Evolutionary conservation across 805 yeast species (phyloP), one percentile per base, ranked within the genome.

Genomic region (Cyberlindnera samutprakarnensis): DNA sequence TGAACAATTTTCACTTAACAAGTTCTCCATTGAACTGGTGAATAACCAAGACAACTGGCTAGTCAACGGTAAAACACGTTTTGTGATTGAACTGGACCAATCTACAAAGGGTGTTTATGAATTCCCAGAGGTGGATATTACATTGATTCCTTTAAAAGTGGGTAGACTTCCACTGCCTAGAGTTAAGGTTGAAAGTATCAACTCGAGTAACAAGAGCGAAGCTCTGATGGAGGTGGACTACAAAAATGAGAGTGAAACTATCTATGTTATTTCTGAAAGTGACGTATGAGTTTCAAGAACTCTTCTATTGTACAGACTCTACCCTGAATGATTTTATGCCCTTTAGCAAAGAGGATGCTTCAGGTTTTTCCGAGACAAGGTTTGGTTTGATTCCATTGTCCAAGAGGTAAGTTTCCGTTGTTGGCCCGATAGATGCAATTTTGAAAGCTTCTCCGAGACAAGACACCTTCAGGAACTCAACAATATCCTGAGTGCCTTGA

Each of bases 401-500:
- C 5, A 53, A 23, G 26, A 88, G 56, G 46, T 71, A 86, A 24
- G 61, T 65, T 34, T 80, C 75, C 0, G 97, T 90, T 0, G 96
- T 90, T 3, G 96, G 96, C 0, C 97, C 97, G 36, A 90, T 90
- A 4, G 88, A 76, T 0, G 94, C 96, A 12, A 86, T 59, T 29
- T 64, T 67, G 25, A 25, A 48, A 7, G 37, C 28, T 2, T 30
- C 14, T 16, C 25, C 18, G 10, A 35, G 19, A 16, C 36, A 29
- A 14, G 28, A 28, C 21, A 20, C 29, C 30, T 49, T 52, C n/a
- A 73, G 35, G 38, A 66, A 64, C 8, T 67, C 56, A 4, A 83
- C 70, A 10, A 87, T 77, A 1, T 56, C 62, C 18, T 68, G 70
- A 0, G 94, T 79, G 0, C 95, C 95, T 45, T 92, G 94, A 0